Base-by-base conservation (phyloP, 2,329 filamentous ascomycete species). In the Leptographium wingfieldii region DNA sequence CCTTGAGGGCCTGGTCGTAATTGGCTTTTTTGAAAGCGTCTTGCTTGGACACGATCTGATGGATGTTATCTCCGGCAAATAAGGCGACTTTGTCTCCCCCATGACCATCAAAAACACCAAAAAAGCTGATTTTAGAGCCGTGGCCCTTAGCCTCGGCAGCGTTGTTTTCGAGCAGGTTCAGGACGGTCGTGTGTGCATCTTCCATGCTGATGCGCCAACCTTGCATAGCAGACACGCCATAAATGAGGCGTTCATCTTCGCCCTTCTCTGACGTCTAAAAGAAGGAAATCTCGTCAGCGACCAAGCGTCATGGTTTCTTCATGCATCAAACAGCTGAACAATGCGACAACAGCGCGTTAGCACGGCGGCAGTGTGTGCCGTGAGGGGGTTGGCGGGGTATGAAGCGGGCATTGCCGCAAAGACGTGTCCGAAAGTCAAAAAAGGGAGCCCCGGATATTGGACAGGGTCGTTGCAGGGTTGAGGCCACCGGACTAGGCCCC, bases 131-230 rank as follows among this genome's bases (percentile, higher is more conserved):
- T 71, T 88, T 85, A 68, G 86, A 83, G 68, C 85, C 78, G 67
- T 86, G 81, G 57, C 84, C 83, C 67, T 86, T 81, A 66, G 84
- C 77, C 31, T 83, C 79, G 59, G 85, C 72, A 62, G 71, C 71
- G 61, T 74, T 69, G 61, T 72, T 69, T 63, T 84, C 78, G 69
- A 94, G 83, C 66, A 97, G 84, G 74, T 97, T 90, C 71, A 99
- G 87, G 58, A 97, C 78, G 60, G 88, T 83, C 63, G 89, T 90
- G 77, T 99, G 94, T 65, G 94, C 86, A 73, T 99, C 94, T 74
- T 99, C 94, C 94, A 99, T 99, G 79, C 90, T 96, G 77, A 99
- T 97, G 77, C 94, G 88, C 94, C 94, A 99, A 79, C 94, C 94
- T 77, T 99, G 94, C 94, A 99, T 99, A 75, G 91, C 91, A 66